Conservation (phyloP, 75 land plant genomes). For the Chamaecyparis obtusa region DNA sequence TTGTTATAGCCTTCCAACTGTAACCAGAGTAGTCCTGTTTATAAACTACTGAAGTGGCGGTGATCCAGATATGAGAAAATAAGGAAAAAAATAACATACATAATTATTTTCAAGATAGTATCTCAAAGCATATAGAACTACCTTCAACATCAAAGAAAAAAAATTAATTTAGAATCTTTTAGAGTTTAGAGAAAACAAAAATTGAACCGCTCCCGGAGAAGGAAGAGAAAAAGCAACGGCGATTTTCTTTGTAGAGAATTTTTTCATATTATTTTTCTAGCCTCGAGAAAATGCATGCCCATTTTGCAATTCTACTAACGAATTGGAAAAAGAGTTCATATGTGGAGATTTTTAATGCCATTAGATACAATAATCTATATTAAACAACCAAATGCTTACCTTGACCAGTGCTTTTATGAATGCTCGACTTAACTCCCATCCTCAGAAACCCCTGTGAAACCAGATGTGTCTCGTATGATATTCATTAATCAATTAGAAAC, state of each 20-base stretch:
- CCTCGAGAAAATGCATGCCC: too few species aligned
- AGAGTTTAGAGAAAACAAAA: too few species aligned
- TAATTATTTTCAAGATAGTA: too few species aligned
- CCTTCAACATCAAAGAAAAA: background rate
- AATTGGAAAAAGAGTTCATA: background rate
- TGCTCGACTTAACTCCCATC: background rate
- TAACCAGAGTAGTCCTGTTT: background rate
- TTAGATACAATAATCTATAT: background rate
- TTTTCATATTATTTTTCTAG: too few species aligned
- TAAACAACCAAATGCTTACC: background rate
- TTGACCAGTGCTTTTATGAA: background rate
- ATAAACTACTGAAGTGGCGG: background rate
- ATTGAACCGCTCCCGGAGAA: background rate
- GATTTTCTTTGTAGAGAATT: background rate
- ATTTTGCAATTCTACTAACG: too few species aligned
- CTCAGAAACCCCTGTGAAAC: background rate
- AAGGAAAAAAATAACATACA: background rate
- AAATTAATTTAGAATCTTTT: too few species aligned
- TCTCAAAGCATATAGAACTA: background rate
- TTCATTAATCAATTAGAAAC: background rate
- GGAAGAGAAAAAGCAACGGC: background rate
- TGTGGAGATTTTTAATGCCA: background rate
- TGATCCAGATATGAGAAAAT: background rate
- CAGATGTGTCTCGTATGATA: background rate
- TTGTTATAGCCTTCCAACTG: too few species aligned